phyloP scores from a whole-genome alignment of 1,284 basidiomycete species.

The Hemileia vastatrix region DNA sequence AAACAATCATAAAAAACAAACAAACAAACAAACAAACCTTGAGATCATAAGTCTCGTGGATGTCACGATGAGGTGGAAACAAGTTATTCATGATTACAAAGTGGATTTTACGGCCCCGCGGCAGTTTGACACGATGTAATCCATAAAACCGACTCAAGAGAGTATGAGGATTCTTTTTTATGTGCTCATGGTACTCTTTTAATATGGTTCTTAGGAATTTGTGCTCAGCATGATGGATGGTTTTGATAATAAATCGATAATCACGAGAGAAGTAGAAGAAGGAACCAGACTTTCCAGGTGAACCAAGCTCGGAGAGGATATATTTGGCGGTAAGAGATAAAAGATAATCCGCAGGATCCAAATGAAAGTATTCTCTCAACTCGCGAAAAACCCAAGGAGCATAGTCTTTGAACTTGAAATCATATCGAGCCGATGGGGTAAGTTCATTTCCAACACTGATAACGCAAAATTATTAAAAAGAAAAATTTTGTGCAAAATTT shows the following conservation, averaged over 20 bases:
- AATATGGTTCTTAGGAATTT: constrained; percentile 81
- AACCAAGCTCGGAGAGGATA: constrained; percentile 95
- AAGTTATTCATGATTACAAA: constrained; percentile 99
- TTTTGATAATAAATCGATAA: constrained; percentile 99
- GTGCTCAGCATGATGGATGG: constrained; percentile 87
- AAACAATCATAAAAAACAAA: background rate
- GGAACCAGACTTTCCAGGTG: constrained; percentile 92
- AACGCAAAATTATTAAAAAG: constrained; percentile 9
- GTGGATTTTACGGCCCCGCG: constrained; percentile 86
- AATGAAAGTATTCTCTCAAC: constrained; percentile 82
- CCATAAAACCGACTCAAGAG: constrained; percentile 90
- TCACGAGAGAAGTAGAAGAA: constrained; percentile 99
- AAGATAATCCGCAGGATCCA: constrained; percentile 95
- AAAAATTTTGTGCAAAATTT: background rate
- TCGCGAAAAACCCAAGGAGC: constrained; percentile 96
- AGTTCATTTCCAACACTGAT: constrained; percentile 87
- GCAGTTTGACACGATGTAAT: constrained; percentile 90
- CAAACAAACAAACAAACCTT: constrained; percentile 49
- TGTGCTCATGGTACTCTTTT: constrained; percentile 74
- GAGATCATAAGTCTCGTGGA: constrained; percentile 95
- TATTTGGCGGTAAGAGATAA: constrained; percentile 93
- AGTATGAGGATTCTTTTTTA: constrained; percentile 85
- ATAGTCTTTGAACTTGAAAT: constrained; percentile 99
- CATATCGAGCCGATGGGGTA: constrained; percentile 88
- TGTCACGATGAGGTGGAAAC: constrained; percentile 91